These are phyloP conservation scores for Blastobotrys parvus DNA, from an alignment of 805 yeast species.

Conservation along the genomic window DNA sequence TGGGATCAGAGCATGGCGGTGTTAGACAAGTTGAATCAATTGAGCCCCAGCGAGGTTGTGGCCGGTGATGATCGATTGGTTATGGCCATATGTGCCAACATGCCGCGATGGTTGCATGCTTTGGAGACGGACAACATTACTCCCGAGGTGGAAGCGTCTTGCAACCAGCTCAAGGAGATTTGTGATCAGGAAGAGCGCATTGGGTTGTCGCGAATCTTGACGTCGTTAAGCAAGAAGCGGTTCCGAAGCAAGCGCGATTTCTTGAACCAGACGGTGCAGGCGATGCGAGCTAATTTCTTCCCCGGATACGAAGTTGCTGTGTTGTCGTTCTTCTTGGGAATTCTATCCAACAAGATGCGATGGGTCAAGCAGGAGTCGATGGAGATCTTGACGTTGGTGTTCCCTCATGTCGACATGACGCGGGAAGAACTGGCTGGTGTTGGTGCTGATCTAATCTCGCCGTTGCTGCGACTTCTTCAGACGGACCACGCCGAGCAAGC, in stretches of 20 bases:
- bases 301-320: constrained; percentile 68
- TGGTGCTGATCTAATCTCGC: constrained; percentile 93
- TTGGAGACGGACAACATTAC: constrained; percentile 48
- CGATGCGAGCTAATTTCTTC: constrained; percentile 60
- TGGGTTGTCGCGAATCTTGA: constrained; percentile 60
- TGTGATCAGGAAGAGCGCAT: constrained; percentile 50
- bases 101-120: constrained; percentile 81
- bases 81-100: constrained; percentile 63
- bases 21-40: constrained; percentile 57
- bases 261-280: constrained; percentile 65
- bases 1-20: constrained; percentile 70
- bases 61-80: constrained; percentile 60
- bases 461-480: constrained; percentile 65
- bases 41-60: constrained; percentile 67
- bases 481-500: constrained; percentile 89
- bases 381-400: constrained; percentile 60
- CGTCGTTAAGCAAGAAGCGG: constrained; percentile 65
- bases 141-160: constrained; percentile 43
- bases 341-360: constrained; percentile 62
- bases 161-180: constrained; percentile 51
- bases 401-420: constrained; percentile 70
- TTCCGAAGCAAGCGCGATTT: constrained; percentile 91
- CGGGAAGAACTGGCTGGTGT: constrained; percentile 75
- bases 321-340: constrained; percentile 66
- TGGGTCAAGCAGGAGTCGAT: constrained; percentile 82